Evolutionary conservation across 768 basidiomycete genomes (phyloP).

Genomic region (Strobilomyces echinocephalus): DNA sequence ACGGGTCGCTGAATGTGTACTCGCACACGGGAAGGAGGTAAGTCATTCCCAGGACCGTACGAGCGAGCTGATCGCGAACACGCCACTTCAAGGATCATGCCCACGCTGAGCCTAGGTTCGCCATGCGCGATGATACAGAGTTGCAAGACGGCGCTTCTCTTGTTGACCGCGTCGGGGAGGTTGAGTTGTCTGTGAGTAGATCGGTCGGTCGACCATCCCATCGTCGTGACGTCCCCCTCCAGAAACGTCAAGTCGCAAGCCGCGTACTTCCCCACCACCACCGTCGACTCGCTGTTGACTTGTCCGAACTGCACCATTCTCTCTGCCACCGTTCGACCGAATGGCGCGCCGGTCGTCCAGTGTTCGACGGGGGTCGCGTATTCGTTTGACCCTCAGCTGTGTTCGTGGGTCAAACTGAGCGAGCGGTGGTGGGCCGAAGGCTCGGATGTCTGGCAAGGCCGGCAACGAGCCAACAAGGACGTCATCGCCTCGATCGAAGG

Average conservation of each 20-base stretch:
- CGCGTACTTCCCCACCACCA: constrained; percentile 61
- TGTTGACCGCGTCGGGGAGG: constrained; percentile 67
- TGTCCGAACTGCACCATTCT: constrained; percentile 56
- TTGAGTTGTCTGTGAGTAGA: constrained; percentile 68
- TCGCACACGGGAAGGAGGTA: constrained; percentile 81
- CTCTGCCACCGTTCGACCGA: constrained; percentile 65
- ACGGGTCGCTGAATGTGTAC: constrained; percentile 81
- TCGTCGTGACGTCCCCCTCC: constrained; percentile 2
- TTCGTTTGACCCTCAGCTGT: constrained; percentile 68
- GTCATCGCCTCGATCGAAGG: constrained; percentile 52
- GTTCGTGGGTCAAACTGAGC: constrained; percentile 68
- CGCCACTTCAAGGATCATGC: constrained; percentile 55
- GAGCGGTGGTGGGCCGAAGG: constrained; percentile 84
- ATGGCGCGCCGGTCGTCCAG: constrained; percentile 73
- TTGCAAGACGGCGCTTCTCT: constrained; percentile 58
- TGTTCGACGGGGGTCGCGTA: constrained; percentile 76
- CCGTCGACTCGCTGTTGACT: constrained; percentile 55
- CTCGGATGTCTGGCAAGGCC: constrained; percentile 78
- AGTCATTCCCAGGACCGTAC: constrained; percentile 15
- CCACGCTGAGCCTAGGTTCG: constrained; percentile 67
- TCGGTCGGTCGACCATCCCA: background rate
- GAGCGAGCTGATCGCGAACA: constrained; percentile 1
- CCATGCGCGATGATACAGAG: constrained; percentile 68
- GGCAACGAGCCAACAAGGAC: constrained; percentile 52
- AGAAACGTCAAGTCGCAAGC: constrained; percentile 75